Evolutionary conservation across 2,329 filamentous ascomycete genomes (phyloP), one percentile per base, ranked within the genome.

Genomic region (Diaporthe sp.): DNA sequence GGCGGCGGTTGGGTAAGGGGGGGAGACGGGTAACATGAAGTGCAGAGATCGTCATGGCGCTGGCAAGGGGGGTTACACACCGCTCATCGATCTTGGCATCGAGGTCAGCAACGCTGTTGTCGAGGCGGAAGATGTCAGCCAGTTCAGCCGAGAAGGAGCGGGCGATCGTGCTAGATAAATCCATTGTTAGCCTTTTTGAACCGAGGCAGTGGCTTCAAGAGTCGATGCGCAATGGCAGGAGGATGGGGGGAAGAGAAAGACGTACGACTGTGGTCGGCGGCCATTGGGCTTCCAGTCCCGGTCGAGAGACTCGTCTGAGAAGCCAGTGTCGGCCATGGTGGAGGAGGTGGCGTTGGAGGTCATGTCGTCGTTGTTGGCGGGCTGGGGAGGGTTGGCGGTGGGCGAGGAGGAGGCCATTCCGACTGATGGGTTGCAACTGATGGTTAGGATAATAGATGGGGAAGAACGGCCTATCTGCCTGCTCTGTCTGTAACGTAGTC

Each of bases 81-180:
- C 96, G 96, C 83, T 94, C 90, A 81, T 94, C 90, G 75, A 98
- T 91, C 78, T 93, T 91, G 82, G 93, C 78, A 75, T 80, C 80
- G 39, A 81, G 76, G 76, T 93, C 90, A 80, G 93, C 91, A 74
- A 97, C 81, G 78, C 92, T 93, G 83, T 92, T 93, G 79, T 97
- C 94, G 81, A 98, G 92, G 80, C 94, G 93, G 87, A 98, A 98
- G 79, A 97, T 93, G 82, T 95, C 93, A 87, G 96, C 94, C 75
- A 98, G 88, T 82, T 96, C 94, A 58, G 92, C 88, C 75, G 95
- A 96, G 85, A 98, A 98, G 81, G 93, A 94, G 79, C 92, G 93
- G 71, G 95, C 96, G 84, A 98, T 92, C 75, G 94, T 97, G 77
- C 96, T 98, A 84, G 61, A 76, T 75, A 74, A 59, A 77, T 70